A percentile compares a stretch with the other conserved stretches of the same genome.
Evolutionary conservation across 495 filamentous ascomycete species (phyloP).

Genomic region (Hypoxylon cercidicola): DNA sequence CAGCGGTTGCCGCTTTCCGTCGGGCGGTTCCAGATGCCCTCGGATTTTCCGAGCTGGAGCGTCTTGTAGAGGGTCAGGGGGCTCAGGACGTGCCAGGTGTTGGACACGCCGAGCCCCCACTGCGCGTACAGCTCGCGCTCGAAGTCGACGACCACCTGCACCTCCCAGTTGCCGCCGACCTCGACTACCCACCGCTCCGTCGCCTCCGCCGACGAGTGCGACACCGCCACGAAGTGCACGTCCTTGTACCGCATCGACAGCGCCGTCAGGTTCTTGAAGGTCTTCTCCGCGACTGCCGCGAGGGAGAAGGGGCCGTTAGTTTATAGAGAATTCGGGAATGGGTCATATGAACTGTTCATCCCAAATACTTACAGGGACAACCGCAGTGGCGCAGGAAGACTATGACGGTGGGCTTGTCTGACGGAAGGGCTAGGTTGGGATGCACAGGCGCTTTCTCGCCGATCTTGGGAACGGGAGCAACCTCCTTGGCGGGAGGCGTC

Average conservation of each 20-base stretch:
- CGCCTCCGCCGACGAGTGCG: constrained; percentile 60
- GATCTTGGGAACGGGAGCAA: constrained; percentile 52
- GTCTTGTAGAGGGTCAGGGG: constrained; percentile 58
- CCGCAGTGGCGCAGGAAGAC: constrained; percentile 71
- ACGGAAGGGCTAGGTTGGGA: constrained; percentile 55
- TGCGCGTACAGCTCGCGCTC: constrained; percentile 60
- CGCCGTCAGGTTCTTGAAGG: constrained; percentile 58
- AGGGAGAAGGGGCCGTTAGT: background rate
- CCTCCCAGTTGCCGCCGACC: constrained; percentile 63
- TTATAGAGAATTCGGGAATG: background rate
- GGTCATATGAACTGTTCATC: background rate
- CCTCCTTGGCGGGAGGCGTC: constrained; percentile 44
- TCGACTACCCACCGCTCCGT: constrained; percentile 65
- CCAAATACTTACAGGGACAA: constrained; percentile 62
- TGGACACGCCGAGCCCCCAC: constrained; percentile 65
- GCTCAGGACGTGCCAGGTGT: constrained; percentile 62
- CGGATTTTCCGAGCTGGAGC: constrained; percentile 59
- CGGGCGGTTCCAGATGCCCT: constrained; percentile 66
- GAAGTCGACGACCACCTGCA: constrained; percentile 64
- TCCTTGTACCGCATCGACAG: constrained; percentile 57
- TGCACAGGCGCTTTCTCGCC: constrained; percentile 61
- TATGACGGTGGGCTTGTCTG: constrained; percentile 60
- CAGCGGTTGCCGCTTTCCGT: constrained; percentile 66
- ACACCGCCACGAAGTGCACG: constrained; percentile 67
- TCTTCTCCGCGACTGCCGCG: constrained; percentile 66